These are phyloP conservation scores for Colletotrichum cereale DNA, from an alignment of 2,329 filamentous ascomycete genomes.

Conservation along the genomic window DNA sequence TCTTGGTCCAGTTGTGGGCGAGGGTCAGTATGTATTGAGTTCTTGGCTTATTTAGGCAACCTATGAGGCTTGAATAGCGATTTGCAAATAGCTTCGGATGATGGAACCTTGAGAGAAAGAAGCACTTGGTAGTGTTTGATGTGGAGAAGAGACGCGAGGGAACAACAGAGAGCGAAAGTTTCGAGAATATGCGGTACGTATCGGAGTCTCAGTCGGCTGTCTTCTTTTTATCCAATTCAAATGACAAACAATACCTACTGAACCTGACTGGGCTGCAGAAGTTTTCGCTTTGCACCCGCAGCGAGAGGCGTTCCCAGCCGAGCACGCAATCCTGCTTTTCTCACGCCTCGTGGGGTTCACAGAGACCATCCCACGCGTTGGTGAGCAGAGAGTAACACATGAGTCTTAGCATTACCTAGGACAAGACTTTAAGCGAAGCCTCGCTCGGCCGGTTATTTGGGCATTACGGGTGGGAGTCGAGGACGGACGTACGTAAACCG, in stretches of 20 bases:
- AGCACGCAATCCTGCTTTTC: slow-evolving; percentile 39
- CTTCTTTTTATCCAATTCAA: slow-evolving; percentile 9
- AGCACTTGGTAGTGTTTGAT: neutral
- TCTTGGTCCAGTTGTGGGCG: neutral
- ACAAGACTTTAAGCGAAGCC: slow-evolving; percentile 37
- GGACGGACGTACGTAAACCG: neutral
- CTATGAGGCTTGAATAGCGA: slow-evolving; percentile 3
- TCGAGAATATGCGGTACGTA: slow-evolving; percentile 17
- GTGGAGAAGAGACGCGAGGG: neutral
- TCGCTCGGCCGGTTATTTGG: neutral
- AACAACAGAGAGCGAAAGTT: neutral
- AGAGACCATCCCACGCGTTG: neutral
- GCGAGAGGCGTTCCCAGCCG: neutral
- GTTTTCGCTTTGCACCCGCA: slow-evolving; percentile 21
- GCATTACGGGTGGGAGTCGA: neutral
- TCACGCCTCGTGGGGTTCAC: slow-evolving; percentile 27
- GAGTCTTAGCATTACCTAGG: slow-evolving; percentile 39
- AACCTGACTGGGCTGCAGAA: slow-evolving; percentile 16
- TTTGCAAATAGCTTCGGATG: slow-evolving; percentile 17
- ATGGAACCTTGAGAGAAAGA: slow-evolving; percentile 17
- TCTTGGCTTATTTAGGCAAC: neutral
- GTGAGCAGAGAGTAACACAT: neutral
- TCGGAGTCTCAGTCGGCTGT: neutral
- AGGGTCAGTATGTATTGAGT: neutral
- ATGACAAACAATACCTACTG: too few species aligned